These are phyloP conservation scores for Sistotremastrum niveocremeum DNA, from an alignment of 768 basidiomycete genomes.

Conservation along the genomic window DNA sequence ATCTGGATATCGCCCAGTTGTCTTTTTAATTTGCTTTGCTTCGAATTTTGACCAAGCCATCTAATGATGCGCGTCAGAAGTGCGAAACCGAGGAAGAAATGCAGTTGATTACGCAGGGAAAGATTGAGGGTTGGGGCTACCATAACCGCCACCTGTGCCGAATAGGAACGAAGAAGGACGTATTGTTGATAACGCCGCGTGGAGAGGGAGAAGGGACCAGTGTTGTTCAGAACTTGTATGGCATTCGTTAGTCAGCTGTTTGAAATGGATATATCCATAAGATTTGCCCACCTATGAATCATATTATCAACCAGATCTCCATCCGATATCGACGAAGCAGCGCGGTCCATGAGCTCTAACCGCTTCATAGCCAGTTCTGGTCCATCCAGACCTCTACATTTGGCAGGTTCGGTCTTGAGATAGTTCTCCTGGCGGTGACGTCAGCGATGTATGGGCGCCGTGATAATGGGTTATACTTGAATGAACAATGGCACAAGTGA, in stretches of 20 bases:
- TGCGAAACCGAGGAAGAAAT: background rate
- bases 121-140: slow-evolving; percentile 48
- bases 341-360: slow-evolving; percentile 71
- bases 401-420: slow-evolving; percentile 65
- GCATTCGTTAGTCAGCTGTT: background rate
- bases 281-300: slow-evolving; percentile 65
- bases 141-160: slow-evolving; percentile 54
- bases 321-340: slow-evolving; percentile 88
- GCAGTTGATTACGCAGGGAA: slow-evolving; percentile 66
- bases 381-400: slow-evolving; percentile 41
- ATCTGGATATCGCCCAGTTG: slow-evolving; percentile 85
- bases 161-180: slow-evolving; percentile 76
- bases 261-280: background rate
- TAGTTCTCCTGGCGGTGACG: slow-evolving; percentile 69
- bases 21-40: slow-evolving; percentile 66
- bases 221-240: slow-evolving; percentile 75
- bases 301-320: slow-evolving; percentile 86
- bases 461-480: slow-evolving; percentile 39
- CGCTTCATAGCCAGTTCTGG: slow-evolving; percentile 56
- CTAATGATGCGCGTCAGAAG: slow-evolving; percentile 26
- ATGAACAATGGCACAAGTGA: slow-evolving; percentile 91
- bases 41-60: slow-evolving; percentile 98
- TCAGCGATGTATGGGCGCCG: background rate
- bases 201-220: slow-evolving; percentile 89
- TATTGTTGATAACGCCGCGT: slow-evolving; percentile 83